Conservation (phyloP, 352 stramenopile species). For the Phytophthora fragariaefolia region DNA sequence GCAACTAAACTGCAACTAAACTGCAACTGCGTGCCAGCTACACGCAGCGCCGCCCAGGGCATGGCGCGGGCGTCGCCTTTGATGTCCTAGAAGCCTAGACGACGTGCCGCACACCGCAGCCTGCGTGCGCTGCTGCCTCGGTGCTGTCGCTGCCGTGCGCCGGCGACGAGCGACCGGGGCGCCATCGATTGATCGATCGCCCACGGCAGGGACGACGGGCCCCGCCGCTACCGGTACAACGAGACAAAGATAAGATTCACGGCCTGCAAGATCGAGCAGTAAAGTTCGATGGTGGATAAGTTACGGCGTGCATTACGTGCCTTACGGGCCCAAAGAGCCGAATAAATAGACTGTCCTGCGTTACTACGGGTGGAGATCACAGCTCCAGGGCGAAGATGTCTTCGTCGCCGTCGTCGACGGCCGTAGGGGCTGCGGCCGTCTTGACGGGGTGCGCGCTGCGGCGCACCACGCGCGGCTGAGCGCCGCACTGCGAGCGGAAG, state of each 20-base stretch:
- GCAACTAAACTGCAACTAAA: constrained; percentile 30
- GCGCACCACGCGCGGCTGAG: constrained; percentile 20
- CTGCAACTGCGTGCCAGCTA: constrained; percentile 5
- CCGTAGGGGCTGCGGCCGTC: not conserved
- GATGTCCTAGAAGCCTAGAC: no score
- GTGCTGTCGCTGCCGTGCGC: not conserved
- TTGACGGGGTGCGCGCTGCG: constrained; percentile 5
- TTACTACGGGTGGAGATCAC: constrained; percentile 26
- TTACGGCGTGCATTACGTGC: constrained; percentile 21
- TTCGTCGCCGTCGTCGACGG: constrained; percentile 44
- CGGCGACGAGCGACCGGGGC: not conserved
- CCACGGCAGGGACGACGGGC: not conserved
- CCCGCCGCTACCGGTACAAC: constrained; percentile 2
- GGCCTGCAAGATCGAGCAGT: constrained; percentile 12
- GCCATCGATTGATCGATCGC: not conserved
- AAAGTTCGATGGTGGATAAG: constrained; percentile 32
- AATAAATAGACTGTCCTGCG: constrained; percentile 44
- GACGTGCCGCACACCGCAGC: not conserved
- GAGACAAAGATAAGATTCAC: constrained; percentile 31
- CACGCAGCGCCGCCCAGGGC: not conserved
- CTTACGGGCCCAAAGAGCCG: not conserved
- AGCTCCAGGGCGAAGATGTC: constrained; percentile 82
- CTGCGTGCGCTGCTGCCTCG: not conserved
- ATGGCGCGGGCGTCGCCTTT: not conserved
- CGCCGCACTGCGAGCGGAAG: constrained; percentile 60